These are phyloP conservation scores for Suillus placidus DNA, from an alignment of 768 basidiomycete genomes.

Conservation along the genomic window DNA sequence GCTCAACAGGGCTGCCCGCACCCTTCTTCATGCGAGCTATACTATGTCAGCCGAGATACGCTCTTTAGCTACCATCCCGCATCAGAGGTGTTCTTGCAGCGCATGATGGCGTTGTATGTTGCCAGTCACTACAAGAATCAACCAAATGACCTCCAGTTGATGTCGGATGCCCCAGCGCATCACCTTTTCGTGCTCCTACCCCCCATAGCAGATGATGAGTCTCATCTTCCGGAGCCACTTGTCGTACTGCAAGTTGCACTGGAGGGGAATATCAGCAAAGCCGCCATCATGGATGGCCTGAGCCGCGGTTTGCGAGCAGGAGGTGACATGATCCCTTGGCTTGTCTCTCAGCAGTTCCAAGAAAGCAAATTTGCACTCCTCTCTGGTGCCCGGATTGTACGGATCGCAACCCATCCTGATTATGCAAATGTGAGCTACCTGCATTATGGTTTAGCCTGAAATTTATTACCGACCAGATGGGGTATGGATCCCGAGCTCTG, in stretches of 20 bases:
- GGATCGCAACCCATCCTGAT: slow-evolving; percentile 95
- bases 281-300: slow-evolving; percentile 83
- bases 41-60: slow-evolving; percentile 94
- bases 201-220: slow-evolving; percentile 88
- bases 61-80: slow-evolving; percentile 97
- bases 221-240: slow-evolving; percentile 90
- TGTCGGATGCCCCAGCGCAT: slow-evolving; percentile 96
- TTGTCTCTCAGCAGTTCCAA: slow-evolving; percentile 93
- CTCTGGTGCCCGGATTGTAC: slow-evolving; percentile 88
- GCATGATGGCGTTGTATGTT: slow-evolving; percentile 98
- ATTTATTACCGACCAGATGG: slow-evolving; percentile 67
- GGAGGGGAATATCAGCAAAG: slow-evolving; percentile 89
- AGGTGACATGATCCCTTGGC: slow-evolving; percentile 98
- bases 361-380: slow-evolving; percentile 91
- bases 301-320: slow-evolving; percentile 82
- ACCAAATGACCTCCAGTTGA: slow-evolving; percentile 96
- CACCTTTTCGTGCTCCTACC: slow-evolving; percentile 95
- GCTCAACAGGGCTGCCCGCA: slow-evolving; percentile 84
- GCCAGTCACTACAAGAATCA: slow-evolving; percentile 99
- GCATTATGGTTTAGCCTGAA: slow-evolving; percentile 5
- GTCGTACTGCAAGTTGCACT: slow-evolving; percentile 95
- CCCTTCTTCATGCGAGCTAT: slow-evolving; percentile 91
- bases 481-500: slow-evolving; percentile 90
- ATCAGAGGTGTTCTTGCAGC: slow-evolving; percentile 95
- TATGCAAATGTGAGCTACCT: slow-evolving; percentile 73